phyloP scores from a whole-genome alignment of 805 yeast genomes.

The Blastobotrys peoriensis region DNA sequence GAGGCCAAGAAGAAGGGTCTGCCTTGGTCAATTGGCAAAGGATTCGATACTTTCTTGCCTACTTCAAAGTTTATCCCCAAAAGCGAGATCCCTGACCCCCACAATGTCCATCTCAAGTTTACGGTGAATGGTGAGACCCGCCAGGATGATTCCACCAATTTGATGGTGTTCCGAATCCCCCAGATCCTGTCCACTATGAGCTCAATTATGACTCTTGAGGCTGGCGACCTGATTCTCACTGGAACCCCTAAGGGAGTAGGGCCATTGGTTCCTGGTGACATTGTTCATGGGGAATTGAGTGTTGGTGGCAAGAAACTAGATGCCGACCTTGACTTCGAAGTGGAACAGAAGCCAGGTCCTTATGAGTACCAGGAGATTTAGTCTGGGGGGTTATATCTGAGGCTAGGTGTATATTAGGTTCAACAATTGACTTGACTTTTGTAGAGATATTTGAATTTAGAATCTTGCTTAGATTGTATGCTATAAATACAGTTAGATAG shows the following conservation, averaged over 20 bases:
- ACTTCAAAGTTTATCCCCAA: slow-evolving; percentile 70
- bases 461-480: no score
- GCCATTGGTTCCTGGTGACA: slow-evolving; percentile 69
- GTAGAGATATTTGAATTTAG: no score
- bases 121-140: slow-evolving; percentile 62
- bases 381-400: no score
- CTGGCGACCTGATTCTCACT: slow-evolving; percentile 86
- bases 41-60: slow-evolving; percentile 94
- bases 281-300: slow-evolving; percentile 55
- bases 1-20: slow-evolving; percentile 90
- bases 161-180: slow-evolving; percentile 88
- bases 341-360: slow-evolving; percentile 54
- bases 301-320: slow-evolving; percentile 47
- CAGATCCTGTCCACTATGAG: slow-evolving; percentile 75
- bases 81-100: slow-evolving; percentile 60
- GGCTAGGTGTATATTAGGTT: no score
- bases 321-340: slow-evolving; percentile 43
- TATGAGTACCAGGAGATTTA: slow-evolving; percentile 45
- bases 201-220: slow-evolving; percentile 80
- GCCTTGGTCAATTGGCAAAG: slow-evolving; percentile 96
- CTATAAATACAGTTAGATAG: no score
- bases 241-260: slow-evolving; percentile 99
- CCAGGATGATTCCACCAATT: slow-evolving; percentile 65
- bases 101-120: slow-evolving; percentile 56
- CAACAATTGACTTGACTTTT: no score